Base-by-base conservation (phyloP, 352 stramenopile genomes). In the Phytophthora vignae region DNA sequence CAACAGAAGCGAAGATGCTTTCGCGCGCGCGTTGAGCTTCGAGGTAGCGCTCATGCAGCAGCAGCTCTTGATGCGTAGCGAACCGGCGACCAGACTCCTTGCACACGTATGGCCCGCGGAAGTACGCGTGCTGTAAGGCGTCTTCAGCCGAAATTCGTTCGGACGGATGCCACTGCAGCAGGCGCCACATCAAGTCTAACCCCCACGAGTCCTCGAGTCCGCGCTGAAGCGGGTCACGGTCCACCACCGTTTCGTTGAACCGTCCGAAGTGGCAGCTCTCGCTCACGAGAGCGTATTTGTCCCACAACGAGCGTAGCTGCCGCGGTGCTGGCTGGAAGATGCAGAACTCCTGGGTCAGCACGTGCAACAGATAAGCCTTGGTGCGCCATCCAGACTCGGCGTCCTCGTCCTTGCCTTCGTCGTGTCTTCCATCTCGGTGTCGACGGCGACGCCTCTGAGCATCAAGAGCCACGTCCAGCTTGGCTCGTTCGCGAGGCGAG, bases 161-260 rank as follows among this genome's bases (percentile, higher is more conserved):
- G 11, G 76, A 77, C 12, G 97, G 96, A 81, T 98, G 82, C 90
- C 91, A 99, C 31, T 96, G 90, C 22, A 99, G 83, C 42, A 99
- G 74, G 36, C 91, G 87, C 89, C 91, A 98, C 64, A 99, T 93
- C 22, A 99, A 78, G 82, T 99, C 90, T 21, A 99, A 77, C 1
- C 86, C 86, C 73, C 76, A 96, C 1, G 63, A 57, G 54, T 93
- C 82, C 69, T 93, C 81, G 53, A 99, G 93, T 4, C 96, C 96
- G 2, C 91, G 87, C 40, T 90, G 93, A 11, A 98, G 82, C 40
- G 92, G 94, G 77, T 99, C 96, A 14, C 96, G 80, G 31, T 87
- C 82, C 19, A 95, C 75, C 14, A 99, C 82, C n/a, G 94, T 98
- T 67, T 83, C 83, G 46, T 98, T 96, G 76, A 99, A 98, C 55